phyloP scores from a whole-genome alignment of 768 basidiomycete genomes.

The Boletus pseudo-olivaceus region DNA sequence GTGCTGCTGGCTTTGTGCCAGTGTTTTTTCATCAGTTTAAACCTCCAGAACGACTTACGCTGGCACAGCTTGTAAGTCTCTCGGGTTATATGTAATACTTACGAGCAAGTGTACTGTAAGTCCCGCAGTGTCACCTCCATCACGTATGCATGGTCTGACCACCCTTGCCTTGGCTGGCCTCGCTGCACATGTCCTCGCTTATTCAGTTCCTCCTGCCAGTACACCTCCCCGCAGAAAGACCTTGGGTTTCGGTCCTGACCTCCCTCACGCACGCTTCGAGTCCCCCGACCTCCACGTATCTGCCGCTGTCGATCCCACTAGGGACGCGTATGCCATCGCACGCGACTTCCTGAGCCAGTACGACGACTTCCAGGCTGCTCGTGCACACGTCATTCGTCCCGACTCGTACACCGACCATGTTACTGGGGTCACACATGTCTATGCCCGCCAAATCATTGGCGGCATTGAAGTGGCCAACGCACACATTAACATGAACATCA shows the following conservation, averaged over 20 bases:
- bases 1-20: too few relatives aligned
- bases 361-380: conserved; percentile 33
- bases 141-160: conserved; percentile 59
- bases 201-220: conserved; percentile 23
- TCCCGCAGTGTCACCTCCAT: too few relatives aligned
- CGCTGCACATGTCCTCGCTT: conserved; percentile 53
- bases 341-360: conserved; percentile 50
- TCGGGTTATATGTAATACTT: too few relatives aligned
- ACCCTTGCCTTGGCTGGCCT: conserved; percentile 58
- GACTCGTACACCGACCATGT: conserved; percentile 86
- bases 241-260: conserved; percentile 81
- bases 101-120: too few relatives aligned
- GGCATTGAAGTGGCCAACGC: conserved; percentile 88
- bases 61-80: too few relatives aligned
- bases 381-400: conserved; percentile 59
- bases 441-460: conserved; percentile 78
- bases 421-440: conserved; percentile 87
- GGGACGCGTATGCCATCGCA: conserved; percentile 61
- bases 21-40: too few relatives aligned
- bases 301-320: conserved; percentile 35
- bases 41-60: too few relatives aligned
- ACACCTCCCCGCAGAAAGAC: conserved; percentile 61
- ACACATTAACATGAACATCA: conserved; percentile 91
- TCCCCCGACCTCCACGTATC: conserved; percentile 34
- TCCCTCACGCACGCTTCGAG: conserved; percentile 67